A percentile compares a stretch with the other conserved stretches of the same genome.
phyloP scores from a whole-genome alignment of 2,329 filamentous ascomycete genomes.

The Botrytis porri region DNA sequence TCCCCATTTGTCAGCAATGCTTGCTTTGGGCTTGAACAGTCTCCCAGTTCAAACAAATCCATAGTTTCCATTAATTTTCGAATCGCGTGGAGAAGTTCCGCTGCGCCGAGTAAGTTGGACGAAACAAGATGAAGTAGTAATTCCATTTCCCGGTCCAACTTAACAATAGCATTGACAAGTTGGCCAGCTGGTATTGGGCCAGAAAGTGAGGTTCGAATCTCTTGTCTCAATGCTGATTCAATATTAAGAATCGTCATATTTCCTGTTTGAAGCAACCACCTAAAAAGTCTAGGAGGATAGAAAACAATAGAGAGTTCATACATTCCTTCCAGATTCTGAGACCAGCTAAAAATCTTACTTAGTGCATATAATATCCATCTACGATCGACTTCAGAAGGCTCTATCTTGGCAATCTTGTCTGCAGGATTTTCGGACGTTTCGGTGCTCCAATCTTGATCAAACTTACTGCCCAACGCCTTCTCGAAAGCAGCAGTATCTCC shows the following conservation, averaged over 20 bases:
- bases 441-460: conserved; percentile 33
- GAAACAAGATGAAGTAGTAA: conserved; percentile 64
- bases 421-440: conserved; percentile 21
- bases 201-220: conserved; percentile 39
- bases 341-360: conserved; percentile 46
- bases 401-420: conserved; percentile 36
- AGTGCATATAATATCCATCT: conserved; percentile 59
- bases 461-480: conserved; percentile 39
- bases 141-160: conserved; percentile 66
- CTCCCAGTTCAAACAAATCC: conserved; percentile 45
- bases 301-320: conserved; percentile 42
- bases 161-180: conserved; percentile 58
- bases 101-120: conserved; percentile 61
- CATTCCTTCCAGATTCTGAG: conserved; percentile 21
- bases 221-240: conserved; percentile 54
- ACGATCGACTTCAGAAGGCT: conserved; percentile 57
- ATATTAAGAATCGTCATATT: conserved; percentile 59
- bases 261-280: conserved; percentile 58
- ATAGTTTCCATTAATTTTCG: conserved; percentile 67
- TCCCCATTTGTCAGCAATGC: conserved; percentile 33
- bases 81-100: conserved; percentile 65
- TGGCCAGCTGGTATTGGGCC: conserved; percentile 54
- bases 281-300: conserved; percentile 50
- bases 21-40: conserved; percentile 29
- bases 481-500: conserved; percentile 44